These are phyloP conservation scores for Plenodomus lindquistii DNA, from an alignment of 2,329 filamentous ascomycete species.

Conservation along the genomic window DNA sequence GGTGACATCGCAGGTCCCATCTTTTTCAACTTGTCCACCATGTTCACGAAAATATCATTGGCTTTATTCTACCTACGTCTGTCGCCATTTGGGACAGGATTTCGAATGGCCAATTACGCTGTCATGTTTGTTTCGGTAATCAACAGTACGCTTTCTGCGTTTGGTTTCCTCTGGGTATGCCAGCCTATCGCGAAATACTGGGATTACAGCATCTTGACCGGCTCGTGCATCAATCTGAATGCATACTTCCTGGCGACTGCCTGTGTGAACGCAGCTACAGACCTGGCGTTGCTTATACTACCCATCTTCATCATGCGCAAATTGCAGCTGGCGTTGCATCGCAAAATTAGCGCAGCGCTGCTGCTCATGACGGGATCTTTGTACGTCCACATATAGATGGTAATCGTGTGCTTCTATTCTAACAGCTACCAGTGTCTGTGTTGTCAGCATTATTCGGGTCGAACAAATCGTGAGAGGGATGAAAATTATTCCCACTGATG, in stretches of 20 bases:
- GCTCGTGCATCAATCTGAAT: constrained; percentile 14
- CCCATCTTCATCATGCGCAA: constrained; percentile 23
- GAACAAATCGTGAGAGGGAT: constrained; percentile 10
- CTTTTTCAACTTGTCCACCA: constrained; percentile 15
- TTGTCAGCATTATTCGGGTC: constrained; percentile 20
- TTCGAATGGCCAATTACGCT: constrained; percentile 8
- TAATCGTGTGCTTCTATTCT: background rate
- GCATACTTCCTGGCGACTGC: constrained; percentile 15
- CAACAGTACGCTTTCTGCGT: constrained; percentile 14
- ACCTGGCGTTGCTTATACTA: constrained; percentile 17
- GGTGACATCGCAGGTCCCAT: constrained; percentile 20
- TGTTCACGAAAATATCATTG: constrained; percentile 18
- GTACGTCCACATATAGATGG: constrained; percentile 4
- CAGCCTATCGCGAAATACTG: constrained; percentile 20
- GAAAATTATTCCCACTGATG: constrained; percentile 10
- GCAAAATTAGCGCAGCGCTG: constrained; percentile 19
- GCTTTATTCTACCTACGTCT: constrained; percentile 18
- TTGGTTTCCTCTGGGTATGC: constrained; percentile 21
- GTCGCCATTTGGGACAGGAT: constrained; percentile 7
- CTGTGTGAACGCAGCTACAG: constrained; percentile 18
- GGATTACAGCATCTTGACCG: constrained; percentile 16
- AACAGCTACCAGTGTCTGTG: constrained; percentile 10
- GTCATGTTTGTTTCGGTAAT: constrained; percentile 15
- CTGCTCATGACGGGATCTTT: constrained; percentile 21
- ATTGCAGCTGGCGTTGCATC: constrained; percentile 13